Percentiles rank a stretch among this genome's conserved stretches.
Evolutionary conservation across 2,329 filamentous ascomycete genomes (phyloP).

Genomic region (Teratosphaeria destructans): DNA sequence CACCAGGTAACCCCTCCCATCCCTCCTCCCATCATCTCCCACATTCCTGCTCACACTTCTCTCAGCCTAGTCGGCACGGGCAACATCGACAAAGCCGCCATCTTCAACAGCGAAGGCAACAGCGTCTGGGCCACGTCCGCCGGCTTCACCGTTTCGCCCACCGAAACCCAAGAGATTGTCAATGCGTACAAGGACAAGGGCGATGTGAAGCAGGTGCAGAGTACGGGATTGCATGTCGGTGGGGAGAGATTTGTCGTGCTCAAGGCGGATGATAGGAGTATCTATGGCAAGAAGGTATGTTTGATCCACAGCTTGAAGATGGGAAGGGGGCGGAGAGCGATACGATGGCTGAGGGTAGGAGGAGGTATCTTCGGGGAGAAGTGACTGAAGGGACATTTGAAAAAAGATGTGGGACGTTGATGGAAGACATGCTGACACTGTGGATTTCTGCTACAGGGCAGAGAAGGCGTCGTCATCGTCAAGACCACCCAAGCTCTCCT

Average conservation of each 20-base stretch:
- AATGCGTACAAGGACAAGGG: constrained; percentile 44
- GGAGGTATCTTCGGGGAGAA: no score
- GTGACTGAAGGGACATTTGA: no score
- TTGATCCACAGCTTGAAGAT: background rate
- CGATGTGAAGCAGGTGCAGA: constrained; percentile 55
- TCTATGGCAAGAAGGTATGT: constrained; percentile 78
- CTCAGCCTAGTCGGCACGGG: constrained; percentile 67
- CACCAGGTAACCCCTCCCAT: constrained; percentile 40
- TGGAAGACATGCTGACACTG: background rate
- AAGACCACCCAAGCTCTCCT: constrained; percentile 86
- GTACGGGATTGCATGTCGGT: constrained; percentile 63
- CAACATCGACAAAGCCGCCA: constrained; percentile 74
- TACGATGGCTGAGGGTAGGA: background rate
- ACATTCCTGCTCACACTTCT: constrained; percentile 11
- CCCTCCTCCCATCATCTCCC: background rate
- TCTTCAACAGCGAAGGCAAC: constrained; percentile 71
- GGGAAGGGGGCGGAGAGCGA: no score
- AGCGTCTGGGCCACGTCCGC: constrained; percentile 65
- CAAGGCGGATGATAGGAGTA: constrained; percentile 62
- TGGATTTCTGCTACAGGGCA: constrained; percentile 46
- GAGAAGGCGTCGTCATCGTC: constrained; percentile 68
- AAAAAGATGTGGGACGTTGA: background rate
- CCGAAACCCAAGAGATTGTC: constrained; percentile 47
- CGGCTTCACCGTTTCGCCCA: constrained; percentile 60
- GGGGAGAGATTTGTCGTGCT: constrained; percentile 71